Evolutionary conservation across 768 basidiomycete genomes (phyloP), one percentile per base, ranked within the genome.

Genomic region (Suillus lakei): DNA sequence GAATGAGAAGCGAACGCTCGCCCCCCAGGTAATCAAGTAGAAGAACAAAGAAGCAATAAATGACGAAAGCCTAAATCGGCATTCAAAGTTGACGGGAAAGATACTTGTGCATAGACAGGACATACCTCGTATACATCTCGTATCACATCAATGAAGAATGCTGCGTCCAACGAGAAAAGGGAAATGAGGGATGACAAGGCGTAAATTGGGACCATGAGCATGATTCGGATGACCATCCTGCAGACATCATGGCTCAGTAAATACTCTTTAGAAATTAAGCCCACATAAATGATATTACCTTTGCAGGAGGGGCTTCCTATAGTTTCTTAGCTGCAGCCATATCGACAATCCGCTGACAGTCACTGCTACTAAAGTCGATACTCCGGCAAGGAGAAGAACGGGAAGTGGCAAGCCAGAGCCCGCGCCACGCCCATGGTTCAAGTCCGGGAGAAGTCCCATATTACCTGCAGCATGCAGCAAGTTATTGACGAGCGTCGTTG

Each of bases 181-280:
- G 97, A 95, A 67, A 98, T 95, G 69, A 98, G 82, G 4, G 95
- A 96, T 0, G 98, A 85, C 34, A 99, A 82, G 1, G 89, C 95
- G 75, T 99, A 99, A 34, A 99, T 81, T 0, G 97, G 97, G 6
- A 93, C 93, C 96, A 98, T 98, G 70, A 98, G 67, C 92, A 99
- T 95, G 74, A 99, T 98, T 55, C 98, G 86, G 51, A 98, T 85
- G 58, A 97, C 96, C 86, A 93, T 92, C 68, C 97, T 92, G 10
- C 64, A 15, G 71, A 30, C 6, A 51, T 64, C 51, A n/a, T 21
- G 44, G 51, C 13, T 46, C 34, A 62, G 39, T 56, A 16, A 18
- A 32, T n/a, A 54, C 5, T 53, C 18, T 10, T 67, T 32, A 41
- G n/a, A 61, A 12, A 62, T 23, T 43, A 12, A 65, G 41, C 26